These are phyloP conservation scores for Venustampulla echinocandica DNA, from an alignment of 495 filamentous ascomycete species.

Conservation along the genomic window DNA sequence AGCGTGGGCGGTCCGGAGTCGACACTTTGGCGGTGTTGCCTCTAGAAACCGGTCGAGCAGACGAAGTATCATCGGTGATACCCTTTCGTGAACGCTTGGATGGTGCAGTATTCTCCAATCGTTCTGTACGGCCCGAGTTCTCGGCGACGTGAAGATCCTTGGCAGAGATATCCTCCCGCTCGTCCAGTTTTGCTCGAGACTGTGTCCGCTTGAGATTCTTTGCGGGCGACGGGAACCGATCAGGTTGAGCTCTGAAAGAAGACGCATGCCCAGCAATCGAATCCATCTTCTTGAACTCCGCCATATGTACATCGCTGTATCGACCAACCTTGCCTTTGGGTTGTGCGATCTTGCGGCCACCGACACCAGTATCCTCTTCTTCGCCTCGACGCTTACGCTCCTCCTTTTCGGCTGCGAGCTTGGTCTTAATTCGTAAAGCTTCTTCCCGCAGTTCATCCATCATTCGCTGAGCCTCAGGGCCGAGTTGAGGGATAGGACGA, in stretches of 20 bases:
- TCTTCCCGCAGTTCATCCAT: slow-evolving; percentile 70
- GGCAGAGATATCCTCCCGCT: slow-evolving; percentile 22
- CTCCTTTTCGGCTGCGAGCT: slow-evolving; percentile 48
- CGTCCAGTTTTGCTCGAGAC: slow-evolving; percentile 66
- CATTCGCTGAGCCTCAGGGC: slow-evolving; percentile 62
- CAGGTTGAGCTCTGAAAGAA: slow-evolving; percentile 57
- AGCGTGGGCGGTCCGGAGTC: slow-evolving; percentile 21
- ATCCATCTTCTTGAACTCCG: slow-evolving; percentile 92
- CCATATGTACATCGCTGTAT: slow-evolving; percentile 76
- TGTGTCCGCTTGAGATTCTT: slow-evolving; percentile 61
- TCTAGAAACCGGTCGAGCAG: slow-evolving; percentile 33
- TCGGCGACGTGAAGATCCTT: slow-evolving; percentile 12
- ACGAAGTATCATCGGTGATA: slow-evolving; percentile 38
- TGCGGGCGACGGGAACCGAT: slow-evolving; percentile 41
- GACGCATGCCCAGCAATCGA: slow-evolving; percentile 83
- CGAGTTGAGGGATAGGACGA: slow-evolving; percentile 53
- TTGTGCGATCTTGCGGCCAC: slow-evolving; percentile 61
- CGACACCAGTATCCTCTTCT: slow-evolving; percentile 31
- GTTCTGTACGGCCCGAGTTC: slow-evolving; percentile 17
- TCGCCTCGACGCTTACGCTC: slow-evolving; percentile 31
- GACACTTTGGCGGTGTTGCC: slow-evolving; percentile 30
- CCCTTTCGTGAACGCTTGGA: slow-evolving; percentile 26
- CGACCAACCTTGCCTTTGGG: slow-evolving; percentile 68
- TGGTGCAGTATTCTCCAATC: slow-evolving; percentile 23
- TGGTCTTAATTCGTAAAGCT: slow-evolving; percentile 55